Evolutionary conservation across 176 grass and related monocot species (phyloP).

Genomic region (Phyllostachys edulis): DNA sequence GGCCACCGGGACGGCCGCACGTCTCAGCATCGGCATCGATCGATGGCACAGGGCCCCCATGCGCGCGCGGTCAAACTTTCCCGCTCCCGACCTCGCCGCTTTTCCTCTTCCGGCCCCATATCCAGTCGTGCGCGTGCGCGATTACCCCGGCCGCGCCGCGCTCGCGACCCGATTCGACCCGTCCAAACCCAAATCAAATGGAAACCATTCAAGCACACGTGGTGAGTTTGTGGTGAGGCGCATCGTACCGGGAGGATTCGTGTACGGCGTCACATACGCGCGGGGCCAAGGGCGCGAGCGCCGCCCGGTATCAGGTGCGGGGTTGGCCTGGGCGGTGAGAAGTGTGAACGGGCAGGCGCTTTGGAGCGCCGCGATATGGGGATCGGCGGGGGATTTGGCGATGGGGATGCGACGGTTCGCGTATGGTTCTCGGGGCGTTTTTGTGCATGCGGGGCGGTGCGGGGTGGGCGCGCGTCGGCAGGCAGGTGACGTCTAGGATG

Average conservation of each 20-base stretch:
- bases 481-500: neutral
- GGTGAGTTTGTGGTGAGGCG: neutral
- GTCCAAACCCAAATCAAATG: neutral
- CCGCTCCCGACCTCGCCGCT: neutral
- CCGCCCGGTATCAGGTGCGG: neutral
- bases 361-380: slow-evolving; percentile 36
- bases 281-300: neutral
- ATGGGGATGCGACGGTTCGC: neutral
- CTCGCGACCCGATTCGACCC: neutral
- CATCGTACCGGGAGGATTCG: neutral
- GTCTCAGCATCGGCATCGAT: neutral
- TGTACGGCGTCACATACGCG: neutral
- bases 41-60: neutral
- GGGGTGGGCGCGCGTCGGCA: slow-evolving; percentile 19
- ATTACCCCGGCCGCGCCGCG: neutral
- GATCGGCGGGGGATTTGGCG: neutral
- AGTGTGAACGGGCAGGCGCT: slow-evolving; percentile 44
- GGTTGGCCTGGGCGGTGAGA: neutral
- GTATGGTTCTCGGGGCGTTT: neutral
- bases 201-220: neutral
- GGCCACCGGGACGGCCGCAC: neutral
- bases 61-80: slow-evolving; percentile 31
- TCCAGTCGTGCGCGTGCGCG: slow-evolving; percentile 23
- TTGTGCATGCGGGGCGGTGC: neutral
- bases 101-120: neutral